These are phyloP conservation scores for Patellifolia procumbens DNA, from an alignment of 179 eudicot species.

Conservation along the genomic window DNA sequence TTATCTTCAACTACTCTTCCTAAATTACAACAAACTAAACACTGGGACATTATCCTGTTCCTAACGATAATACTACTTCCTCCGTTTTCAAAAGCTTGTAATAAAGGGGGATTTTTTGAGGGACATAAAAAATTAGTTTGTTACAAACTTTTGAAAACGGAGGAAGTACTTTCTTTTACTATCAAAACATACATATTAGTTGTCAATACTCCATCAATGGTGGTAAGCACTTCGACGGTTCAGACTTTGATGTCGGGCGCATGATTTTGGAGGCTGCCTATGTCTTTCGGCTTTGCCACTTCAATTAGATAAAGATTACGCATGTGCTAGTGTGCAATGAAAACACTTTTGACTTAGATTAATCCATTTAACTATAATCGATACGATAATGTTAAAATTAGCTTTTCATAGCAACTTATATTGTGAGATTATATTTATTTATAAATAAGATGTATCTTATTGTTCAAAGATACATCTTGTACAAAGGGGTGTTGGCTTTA, in stretches of 20 bases:
- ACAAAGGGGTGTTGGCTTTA: no score
- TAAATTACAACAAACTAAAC: no score
- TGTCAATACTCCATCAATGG: background rate
- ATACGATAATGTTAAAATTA: background rate
- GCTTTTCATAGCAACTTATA: background rate
- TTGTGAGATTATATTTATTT: background rate
- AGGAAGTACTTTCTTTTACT: no score
- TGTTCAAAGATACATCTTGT: background rate
- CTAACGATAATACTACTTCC: no score
- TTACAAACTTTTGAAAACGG: no score
- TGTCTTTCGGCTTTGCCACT: conserved; percentile 4
- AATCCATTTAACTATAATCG: background rate
- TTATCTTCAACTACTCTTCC: no score
- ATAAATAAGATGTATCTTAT: background rate
- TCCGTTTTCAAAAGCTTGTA: no score
- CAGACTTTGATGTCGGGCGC: background rate
- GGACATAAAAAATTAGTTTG: no score
- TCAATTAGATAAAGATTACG: no score
- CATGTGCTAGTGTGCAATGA: no score
- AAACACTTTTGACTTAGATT: background rate
- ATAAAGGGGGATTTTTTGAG: no score
- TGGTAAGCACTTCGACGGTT: background rate
- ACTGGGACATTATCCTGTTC: no score
- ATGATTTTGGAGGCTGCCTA: background rate
- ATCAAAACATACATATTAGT: background rate